phyloP scores from a whole-genome alignment of 1,284 basidiomycete genomes.

The Uromyces viciae-fabae region DNA sequence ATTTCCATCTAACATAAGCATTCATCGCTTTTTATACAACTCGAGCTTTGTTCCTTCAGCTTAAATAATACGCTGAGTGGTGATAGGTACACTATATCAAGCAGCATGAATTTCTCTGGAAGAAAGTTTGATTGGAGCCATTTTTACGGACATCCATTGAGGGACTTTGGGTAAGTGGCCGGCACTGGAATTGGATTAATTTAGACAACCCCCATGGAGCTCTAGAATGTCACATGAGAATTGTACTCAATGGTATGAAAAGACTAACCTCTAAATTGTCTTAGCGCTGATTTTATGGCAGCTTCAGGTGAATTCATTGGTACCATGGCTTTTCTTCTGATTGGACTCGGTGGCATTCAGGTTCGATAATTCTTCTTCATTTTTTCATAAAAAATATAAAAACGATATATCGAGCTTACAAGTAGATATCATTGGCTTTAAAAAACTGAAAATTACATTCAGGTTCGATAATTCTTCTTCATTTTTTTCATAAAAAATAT shows the following conservation, averaged over 20 bases:
- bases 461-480: not conserved
- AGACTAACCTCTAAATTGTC: not conserved
- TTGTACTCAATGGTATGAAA: not conserved
- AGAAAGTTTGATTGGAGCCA: conserved; percentile 34
- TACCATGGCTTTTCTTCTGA: conserved; percentile 30
- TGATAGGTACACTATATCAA: no score
- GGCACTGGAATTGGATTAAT: not conserved
- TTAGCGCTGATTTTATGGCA: conserved; percentile 32
- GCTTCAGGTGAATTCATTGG: conserved; percentile 39
- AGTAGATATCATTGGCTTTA: not conserved
- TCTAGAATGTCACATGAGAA: not conserved
- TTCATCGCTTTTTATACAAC: no score
- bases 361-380: conserved; percentile 1
- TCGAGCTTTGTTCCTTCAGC: no score
- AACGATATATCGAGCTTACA: not conserved
- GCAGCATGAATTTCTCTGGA: no score
- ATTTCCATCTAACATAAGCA: no score
- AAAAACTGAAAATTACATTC: not conserved
- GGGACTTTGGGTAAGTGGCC: conserved; percentile 16
- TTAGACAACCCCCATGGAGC: not conserved
- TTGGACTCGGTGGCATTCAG: conserved; percentile 44
- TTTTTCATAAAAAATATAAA: not conserved
- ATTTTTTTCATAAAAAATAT: not conserved
- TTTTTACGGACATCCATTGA: not conserved
- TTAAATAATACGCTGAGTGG: no score